phyloP scores from a whole-genome alignment of 352 stramenopile species.

The Blastocystis sp. region DNA sequence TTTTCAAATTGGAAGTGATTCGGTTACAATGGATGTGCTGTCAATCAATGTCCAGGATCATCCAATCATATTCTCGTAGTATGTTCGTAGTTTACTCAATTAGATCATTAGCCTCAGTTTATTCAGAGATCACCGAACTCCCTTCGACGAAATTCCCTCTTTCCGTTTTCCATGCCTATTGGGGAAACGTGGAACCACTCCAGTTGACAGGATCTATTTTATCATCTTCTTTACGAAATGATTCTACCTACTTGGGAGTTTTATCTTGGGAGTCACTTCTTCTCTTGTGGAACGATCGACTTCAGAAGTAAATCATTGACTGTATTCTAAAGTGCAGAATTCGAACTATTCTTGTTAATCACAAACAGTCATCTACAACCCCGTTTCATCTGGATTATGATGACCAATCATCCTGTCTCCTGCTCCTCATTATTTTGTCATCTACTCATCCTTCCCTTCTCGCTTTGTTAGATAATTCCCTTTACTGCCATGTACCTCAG shows the following conservation, averaged over 20 bases:
- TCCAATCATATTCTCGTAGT: background rate
- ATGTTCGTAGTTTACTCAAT: background rate
- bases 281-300: background rate
- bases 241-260: too few relatives aligned
- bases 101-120: background rate
- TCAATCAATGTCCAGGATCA: background rate
- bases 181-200: background rate
- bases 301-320: background rate
- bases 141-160: background rate
- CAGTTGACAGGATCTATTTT: background rate
- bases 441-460: background rate
- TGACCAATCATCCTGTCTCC: background rate
- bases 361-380: background rate
- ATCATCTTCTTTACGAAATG: too few relatives aligned
- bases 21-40: background rate
- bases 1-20: background rate
- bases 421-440: background rate
- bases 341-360: background rate
- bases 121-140: background rate
- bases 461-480: background rate
- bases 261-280: background rate
- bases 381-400: background rate
- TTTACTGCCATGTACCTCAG: background rate
- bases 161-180: background rate
- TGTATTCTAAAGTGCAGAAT: background rate